Conservation (phyloP, 306 rosid genomes). For the Erythrophleum fordii region DNA sequence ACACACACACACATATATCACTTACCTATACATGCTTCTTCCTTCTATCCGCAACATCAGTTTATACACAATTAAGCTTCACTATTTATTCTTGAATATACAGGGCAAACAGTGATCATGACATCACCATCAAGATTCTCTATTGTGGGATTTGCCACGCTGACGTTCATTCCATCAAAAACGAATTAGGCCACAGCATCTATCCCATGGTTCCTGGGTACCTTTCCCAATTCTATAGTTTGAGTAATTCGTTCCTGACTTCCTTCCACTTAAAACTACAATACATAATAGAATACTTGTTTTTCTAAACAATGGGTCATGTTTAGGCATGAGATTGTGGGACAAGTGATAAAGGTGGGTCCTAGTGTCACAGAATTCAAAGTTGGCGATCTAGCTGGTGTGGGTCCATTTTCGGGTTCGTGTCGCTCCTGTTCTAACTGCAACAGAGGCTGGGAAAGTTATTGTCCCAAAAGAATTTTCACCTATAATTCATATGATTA, state of each 20-base stretch:
- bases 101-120: constrained; percentile 4
- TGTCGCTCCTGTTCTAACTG: constrained; percentile 40
- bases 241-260: no score
- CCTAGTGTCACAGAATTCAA: constrained; percentile 37
- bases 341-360: constrained; percentile 42
- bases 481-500: constrained; percentile 24
- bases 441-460: constrained; percentile 13
- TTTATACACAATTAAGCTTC: background rate
- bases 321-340: constrained; percentile 45
- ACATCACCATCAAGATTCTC: background rate
- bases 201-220: constrained; percentile 15
- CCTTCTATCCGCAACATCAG: background rate
- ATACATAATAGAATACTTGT: no score
- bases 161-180: background rate
- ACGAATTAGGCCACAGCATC: background rate
- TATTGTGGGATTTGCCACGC: constrained; percentile 20
- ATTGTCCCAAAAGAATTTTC: constrained; percentile 18
- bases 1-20: no score
- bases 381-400: constrained; percentile 45
- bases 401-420: constrained; percentile 33
- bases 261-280: no score
- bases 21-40: no score
- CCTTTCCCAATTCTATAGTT: no score
- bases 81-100: background rate
- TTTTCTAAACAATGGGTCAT: no score